phyloP scores from a whole-genome alignment of 805 yeast genomes.

The Debaryomyces prosopidis region DNA sequence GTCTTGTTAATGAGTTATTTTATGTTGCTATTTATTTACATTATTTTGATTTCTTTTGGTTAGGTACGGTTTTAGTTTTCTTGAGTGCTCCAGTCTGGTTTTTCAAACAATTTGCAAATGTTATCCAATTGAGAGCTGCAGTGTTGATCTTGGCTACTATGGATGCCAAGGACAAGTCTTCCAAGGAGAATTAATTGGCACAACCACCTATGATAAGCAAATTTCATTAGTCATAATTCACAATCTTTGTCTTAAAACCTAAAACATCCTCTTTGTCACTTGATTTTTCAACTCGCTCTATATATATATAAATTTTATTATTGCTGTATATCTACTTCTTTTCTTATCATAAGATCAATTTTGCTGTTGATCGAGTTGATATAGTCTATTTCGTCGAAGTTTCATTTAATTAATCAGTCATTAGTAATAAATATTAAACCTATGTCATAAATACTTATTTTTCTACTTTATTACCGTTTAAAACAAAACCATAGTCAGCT shows the following conservation, averaged over 20 bases:
- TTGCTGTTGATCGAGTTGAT: too few species aligned
- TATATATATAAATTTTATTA: too few species aligned
- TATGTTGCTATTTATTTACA: constrained; percentile 85
- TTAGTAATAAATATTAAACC: too few species aligned
- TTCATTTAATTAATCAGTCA: too few species aligned
- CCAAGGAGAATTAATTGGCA: constrained; percentile 3
- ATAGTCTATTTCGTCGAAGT: too few species aligned
- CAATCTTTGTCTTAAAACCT: too few species aligned
- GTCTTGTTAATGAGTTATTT: constrained; percentile 91
- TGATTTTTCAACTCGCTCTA: too few species aligned
- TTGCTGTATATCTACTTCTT: background rate
- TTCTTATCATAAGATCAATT: too few species aligned
- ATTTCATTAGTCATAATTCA: too few species aligned
- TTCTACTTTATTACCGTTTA: background rate
- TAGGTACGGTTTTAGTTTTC: constrained; percentile 59
- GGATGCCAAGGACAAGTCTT: constrained; percentile 59
- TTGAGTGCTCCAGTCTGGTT: constrained; percentile 82
- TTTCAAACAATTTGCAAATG: constrained; percentile 87
- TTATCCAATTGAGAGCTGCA: constrained; percentile 85
- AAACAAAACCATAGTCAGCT: constrained; percentile 20
- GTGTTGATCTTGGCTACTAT: constrained; percentile 73
- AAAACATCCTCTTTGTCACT: too few species aligned
- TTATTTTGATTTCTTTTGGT: constrained; percentile 60
- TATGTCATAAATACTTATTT: background rate
- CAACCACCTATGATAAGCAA: too few species aligned